Conservation (phyloP, 106 monocot species). For the Platanthera zijinensis region DNA sequence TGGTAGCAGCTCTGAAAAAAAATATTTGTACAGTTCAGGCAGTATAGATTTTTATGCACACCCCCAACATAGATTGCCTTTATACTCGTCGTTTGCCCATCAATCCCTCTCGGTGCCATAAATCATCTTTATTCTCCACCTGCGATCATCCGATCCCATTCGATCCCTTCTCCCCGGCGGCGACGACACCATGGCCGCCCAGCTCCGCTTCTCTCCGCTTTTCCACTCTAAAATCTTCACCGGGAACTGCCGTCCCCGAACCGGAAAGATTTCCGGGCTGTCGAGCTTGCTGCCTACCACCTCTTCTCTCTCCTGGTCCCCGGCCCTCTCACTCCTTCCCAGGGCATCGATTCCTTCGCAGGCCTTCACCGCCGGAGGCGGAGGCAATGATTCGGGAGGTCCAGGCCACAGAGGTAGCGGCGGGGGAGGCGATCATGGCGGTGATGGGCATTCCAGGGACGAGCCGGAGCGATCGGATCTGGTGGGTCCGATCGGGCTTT, state of each 20-base stretch:
- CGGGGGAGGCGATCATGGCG: slow-evolving; percentile 1
- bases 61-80: too few species aligned
- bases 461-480: background rate
- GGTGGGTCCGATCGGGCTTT: slow-evolving; percentile 25
- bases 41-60: too few species aligned
- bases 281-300: background rate
- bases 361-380: background rate
- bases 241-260: background rate
- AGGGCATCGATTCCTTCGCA: slow-evolving; percentile 8
- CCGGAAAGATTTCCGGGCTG: background rate
- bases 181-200: slow-evolving; percentile 24
- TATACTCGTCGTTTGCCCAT: background rate
- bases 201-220: slow-evolving; percentile 20
- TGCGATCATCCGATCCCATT: background rate
- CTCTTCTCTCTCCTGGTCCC: background rate
- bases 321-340: background rate
- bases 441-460: slow-evolving; percentile 2
- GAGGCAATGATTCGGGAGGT: background rate
- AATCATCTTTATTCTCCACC: background rate
- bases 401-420: slow-evolving; percentile 3
- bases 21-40: too few species aligned
- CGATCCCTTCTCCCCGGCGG: background rate
- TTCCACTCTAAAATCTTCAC: background rate
- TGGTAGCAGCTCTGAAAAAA: too few species aligned
- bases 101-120: background rate